Percentiles rank a stretch among this genome's conserved stretches.
These are phyloP conservation scores for Penicillium argentinense DNA, from an alignment of 495 filamentous ascomycete genomes.

Conservation along the genomic window DNA sequence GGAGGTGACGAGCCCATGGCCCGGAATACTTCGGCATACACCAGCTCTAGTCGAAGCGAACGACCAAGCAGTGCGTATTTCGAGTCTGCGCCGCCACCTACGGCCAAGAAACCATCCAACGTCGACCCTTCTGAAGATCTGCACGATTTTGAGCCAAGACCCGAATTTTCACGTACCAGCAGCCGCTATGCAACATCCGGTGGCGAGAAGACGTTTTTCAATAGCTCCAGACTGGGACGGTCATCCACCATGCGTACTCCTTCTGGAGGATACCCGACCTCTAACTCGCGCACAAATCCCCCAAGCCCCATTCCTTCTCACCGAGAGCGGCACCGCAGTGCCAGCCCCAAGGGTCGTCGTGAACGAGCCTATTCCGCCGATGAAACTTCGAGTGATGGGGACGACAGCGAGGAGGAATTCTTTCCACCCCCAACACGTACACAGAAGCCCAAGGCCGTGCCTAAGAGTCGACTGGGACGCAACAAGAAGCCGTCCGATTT, in stretches of 20 bases:
- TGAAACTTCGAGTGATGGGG: conserved; percentile 40
- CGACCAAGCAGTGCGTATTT: conserved; percentile 35
- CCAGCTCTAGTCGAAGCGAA: conserved; percentile 37
- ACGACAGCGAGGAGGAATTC: conserved; percentile 24
- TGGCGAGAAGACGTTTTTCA: conserved; percentile 67
- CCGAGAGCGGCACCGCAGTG: conserved; percentile 36
- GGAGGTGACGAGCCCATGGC: conserved; percentile 59
- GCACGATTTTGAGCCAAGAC: conserved; percentile 17
- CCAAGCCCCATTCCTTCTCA: conserved; percentile 32
- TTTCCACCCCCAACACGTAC: conserved; percentile 10
- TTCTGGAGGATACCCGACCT: conserved; percentile 28
- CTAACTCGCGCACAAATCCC: conserved; percentile 35
- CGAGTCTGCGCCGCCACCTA: conserved; percentile 37
- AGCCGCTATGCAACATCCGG: conserved; percentile 67
- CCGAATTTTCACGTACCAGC: conserved; percentile 53
- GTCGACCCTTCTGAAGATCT: too few relatives aligned
- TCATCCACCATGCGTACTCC: conserved; percentile 48
- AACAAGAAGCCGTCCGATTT: conserved; percentile 38
- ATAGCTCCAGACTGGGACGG: conserved; percentile 42
- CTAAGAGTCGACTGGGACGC: conserved; percentile 41
- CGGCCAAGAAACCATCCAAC: conserved; percentile 41
- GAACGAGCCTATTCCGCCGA: conserved; percentile 28
- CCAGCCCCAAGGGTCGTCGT: conserved; percentile 37
- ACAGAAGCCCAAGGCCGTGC: conserved; percentile 42
- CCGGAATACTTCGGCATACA: conserved; percentile 51